Base-by-base conservation (phyloP, 2,329 filamentous ascomycete genomes). In the Ascochyta lentis region DNA sequence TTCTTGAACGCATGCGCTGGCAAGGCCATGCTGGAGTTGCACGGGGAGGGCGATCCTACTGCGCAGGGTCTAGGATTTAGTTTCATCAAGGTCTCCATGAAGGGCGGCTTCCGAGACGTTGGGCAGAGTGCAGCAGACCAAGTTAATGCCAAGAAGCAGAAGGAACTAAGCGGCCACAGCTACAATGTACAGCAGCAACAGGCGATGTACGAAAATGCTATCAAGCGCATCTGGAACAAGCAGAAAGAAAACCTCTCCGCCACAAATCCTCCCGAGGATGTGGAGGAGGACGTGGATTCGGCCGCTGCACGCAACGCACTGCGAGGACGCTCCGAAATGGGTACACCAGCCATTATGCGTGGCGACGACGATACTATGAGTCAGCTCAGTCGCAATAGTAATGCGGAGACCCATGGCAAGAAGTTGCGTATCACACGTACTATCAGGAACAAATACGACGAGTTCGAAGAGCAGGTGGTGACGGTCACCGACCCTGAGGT, bases 41-140 rank as follows among this genome's bases (percentile, higher is more conserved):
- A 97, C 66, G 95, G 95, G 19, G 91, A 96, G 63, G 95, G 95
- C 52, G 95, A 99, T 71, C 95, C 95, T 3, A 96, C 94, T 0
- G 92, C 92, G 23, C 90, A 93, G 67, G 95, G 95, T 2, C 87
- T 97, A 56, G 95, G 91, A 2, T 96, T 98, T 80, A 97, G 91
- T 73, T 97, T 99, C 75, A 93, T 99, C 75, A 92, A 95, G 71
- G 97, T 93, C 0, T 96, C 92, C 1, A 99, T 99, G 95, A 99
- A 99, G 77, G 95, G 95, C 59, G 95, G 95, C 0, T 99, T 97
- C 76, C 91, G 93, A 70, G 89, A 92, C 19, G 85, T 96, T 24
- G 92, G 92, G 19, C 92, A 96, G 74, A 93, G 91, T 69, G 91
- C 93, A 58, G 90, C 92, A 68, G 90, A 93, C 59, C 91, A 93